Conservation (phyloP, 768 basidiomycete genomes). For the Collybia nuda region DNA sequence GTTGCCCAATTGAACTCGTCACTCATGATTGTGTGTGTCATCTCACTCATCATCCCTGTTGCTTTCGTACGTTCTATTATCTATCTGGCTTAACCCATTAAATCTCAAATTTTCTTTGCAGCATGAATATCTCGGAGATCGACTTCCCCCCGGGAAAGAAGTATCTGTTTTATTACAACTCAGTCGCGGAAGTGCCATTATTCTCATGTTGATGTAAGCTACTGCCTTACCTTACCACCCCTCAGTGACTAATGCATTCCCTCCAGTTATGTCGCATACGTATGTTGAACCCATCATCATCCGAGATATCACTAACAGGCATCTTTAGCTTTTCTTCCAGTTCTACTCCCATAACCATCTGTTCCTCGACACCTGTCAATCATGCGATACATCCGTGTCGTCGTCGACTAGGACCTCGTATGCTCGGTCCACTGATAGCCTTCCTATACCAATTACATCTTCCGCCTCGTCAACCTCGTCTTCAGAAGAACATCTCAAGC, state of each 20-base stretch:
- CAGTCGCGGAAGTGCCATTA: slow-evolving; percentile 47
- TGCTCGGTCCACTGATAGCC: slow-evolving; percentile 12
- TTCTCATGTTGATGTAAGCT: slow-evolving; percentile 43
- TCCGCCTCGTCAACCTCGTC: slow-evolving; percentile 14
- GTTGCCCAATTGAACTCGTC: slow-evolving; percentile 67
- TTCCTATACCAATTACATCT: slow-evolving; percentile 18
- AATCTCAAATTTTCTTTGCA: slow-evolving; percentile 12
- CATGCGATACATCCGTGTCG: background rate
- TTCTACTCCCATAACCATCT: slow-evolving; percentile 52
- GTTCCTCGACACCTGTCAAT: slow-evolving; percentile 35
- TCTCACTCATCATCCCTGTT: slow-evolving; percentile 65
- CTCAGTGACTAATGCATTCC: slow-evolving; percentile 4
- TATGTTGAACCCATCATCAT: slow-evolving; percentile 8
- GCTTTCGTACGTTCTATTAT: slow-evolving; percentile 44
- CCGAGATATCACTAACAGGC: background rate
- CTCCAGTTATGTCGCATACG: slow-evolving; percentile 27
- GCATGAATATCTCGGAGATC: slow-evolving; percentile 36
- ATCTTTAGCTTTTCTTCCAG: slow-evolving; percentile 46
- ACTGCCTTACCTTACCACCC: background rate
- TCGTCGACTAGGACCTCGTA: too few relatives aligned
- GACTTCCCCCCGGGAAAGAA: slow-evolving; percentile 34
- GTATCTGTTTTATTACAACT: slow-evolving; percentile 40
- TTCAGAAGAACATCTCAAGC: slow-evolving; percentile 25
- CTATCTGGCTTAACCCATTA: slow-evolving; percentile 13
- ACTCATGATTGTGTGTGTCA: slow-evolving; percentile 67